A percentile compares a stretch with the other conserved stretches of the same genome.
Evolutionary conservation across 148 eudicot genomes (phyloP).

Genomic region (Rhododendron henanense): DNA sequence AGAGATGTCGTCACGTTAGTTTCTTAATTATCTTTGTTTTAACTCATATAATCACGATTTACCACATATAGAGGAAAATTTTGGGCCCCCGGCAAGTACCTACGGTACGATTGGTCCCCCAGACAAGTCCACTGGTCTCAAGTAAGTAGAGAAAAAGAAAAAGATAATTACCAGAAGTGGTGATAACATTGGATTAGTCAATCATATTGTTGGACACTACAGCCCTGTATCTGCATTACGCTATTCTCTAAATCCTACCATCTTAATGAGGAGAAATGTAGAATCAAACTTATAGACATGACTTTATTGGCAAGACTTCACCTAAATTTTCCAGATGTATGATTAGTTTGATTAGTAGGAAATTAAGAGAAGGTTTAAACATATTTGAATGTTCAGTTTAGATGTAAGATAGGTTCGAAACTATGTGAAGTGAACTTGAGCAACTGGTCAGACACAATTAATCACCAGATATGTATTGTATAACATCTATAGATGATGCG

Average conservation of each 20-base stretch:
- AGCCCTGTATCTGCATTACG: not conserved
- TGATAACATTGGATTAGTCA: too few relatives aligned
- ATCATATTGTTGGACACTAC: not conserved
- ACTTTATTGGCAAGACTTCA: not conserved
- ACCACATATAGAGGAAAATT: too few relatives aligned
- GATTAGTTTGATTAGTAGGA: not conserved
- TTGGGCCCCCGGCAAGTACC: not conserved
- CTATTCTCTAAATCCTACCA: not conserved
- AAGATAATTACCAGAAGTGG: not conserved
- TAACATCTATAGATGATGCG: not conserved
- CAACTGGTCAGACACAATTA: not conserved
- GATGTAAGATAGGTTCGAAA: not conserved
- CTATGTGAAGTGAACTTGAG: not conserved
- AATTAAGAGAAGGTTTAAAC: not conserved
- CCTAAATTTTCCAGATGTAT: not conserved
- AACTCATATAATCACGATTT: too few relatives aligned
- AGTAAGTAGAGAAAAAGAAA: not conserved
- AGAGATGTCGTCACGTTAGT: too few relatives aligned
- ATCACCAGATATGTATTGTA: not conserved
- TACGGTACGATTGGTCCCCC: too few relatives aligned
- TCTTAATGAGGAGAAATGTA: not conserved
- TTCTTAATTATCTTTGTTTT: too few relatives aligned
- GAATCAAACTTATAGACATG: not conserved
- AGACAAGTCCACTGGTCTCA: not conserved
- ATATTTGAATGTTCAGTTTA: not conserved